phyloP scores from a whole-genome alignment of 495 filamentous ascomycete species.

The Penicillium angulare region DNA sequence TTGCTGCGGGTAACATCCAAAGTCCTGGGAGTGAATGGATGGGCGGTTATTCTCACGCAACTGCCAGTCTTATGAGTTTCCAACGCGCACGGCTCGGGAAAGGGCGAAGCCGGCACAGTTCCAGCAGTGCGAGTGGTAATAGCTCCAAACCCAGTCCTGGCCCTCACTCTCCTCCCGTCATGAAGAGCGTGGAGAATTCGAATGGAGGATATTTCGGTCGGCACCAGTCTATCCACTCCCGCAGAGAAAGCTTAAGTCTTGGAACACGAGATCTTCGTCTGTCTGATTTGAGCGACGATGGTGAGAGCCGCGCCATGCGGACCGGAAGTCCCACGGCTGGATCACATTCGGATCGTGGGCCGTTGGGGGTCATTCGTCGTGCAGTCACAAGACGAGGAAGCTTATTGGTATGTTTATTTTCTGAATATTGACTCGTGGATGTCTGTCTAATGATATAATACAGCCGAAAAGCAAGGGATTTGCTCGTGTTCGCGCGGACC shows the following conservation, averaged over 20 bases:
- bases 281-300: conserved; percentile 83
- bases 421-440: background rate
- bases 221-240: conserved; percentile 50
- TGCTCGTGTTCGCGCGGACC: conserved; percentile 83
- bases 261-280: conserved; percentile 84
- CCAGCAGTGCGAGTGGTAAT: conserved; percentile 67
- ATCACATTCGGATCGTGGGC: conserved; percentile 42
- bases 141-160: conserved; percentile 67
- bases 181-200: conserved; percentile 59
- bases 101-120: conserved; percentile 61
- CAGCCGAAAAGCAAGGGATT: conserved; percentile 94
- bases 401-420: conserved; percentile 67
- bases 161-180: conserved; percentile 60
- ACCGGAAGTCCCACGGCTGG: conserved; percentile 43
- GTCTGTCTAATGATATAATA: background rate
- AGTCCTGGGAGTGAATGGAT: conserved; percentile 58
- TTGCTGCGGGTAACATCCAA: conserved; percentile 38
- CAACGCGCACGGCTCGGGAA: conserved; percentile 61
- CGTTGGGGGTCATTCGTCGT: conserved; percentile 52
- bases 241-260: conserved; percentile 81
- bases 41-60: conserved; percentile 62
- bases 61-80: conserved; percentile 72
- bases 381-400: conserved; percentile 85
- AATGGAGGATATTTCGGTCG: conserved; percentile 45
- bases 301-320: conserved; percentile 46